Base-by-base conservation (phyloP, 2,329 filamentous ascomycete species). In the Clarireedia paspali region DNA sequence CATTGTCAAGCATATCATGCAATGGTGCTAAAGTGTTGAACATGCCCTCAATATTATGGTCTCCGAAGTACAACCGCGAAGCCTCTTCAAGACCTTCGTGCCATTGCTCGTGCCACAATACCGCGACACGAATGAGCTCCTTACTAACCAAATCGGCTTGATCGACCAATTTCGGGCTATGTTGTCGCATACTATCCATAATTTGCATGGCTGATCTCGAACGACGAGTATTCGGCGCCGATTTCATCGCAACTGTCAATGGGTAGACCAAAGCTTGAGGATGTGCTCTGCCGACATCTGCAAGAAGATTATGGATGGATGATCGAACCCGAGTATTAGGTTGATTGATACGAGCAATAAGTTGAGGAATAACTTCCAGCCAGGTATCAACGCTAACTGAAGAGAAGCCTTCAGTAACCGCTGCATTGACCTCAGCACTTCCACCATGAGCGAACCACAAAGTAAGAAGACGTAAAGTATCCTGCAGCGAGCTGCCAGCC, bases 91-190 rank as follows among this genome's bases (percentile, higher is more conserved):
- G 78, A 27, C 89, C 95, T 72, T 99, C 95, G 63, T 99, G 94
- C 94, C 94, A 99, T 62, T 95, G 88, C 68, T 99, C 94, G 68
- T 99, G 94, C 95, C 95, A 99, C 24, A 99, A 73, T 2, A 99
- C 92, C 15, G 94, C 94, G 57, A 99, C 95, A 51, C 94, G 85
- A 67, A 99, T 97, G 55, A 99, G 82, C 70, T 99, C 95, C 67
- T 94, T 88, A 70, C 92, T 97, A 63, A 99, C 91, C 47, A 91
- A 79, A 68, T 96, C 92, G 38, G 94, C 94, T 72, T 99, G 94
- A 62, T 96, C 89, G 7, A 99, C 94, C 38, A 99, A 80, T 64
- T 84, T 87, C 20, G 90, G 85, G 68, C 91, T 97, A 70, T 99
- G 95, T 63, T 92, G 88, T 40, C 91, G 87, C 90, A 99, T 96